phyloP scores from a whole-genome alignment of 345 rosid genomes.

The Firmiana major region DNA sequence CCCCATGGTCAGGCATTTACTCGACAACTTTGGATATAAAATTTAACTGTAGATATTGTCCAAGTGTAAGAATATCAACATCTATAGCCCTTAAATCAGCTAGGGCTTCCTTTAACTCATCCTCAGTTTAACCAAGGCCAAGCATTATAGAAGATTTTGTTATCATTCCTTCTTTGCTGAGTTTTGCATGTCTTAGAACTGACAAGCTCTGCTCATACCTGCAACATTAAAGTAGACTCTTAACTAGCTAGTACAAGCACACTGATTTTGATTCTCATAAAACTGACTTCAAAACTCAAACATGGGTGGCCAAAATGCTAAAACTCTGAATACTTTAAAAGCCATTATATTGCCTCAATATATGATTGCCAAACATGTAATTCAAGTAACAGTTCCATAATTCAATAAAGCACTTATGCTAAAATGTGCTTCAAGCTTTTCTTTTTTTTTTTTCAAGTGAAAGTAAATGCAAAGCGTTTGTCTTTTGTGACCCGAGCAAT shows the following conservation, averaged over 20 bases:
- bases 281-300: background rate
- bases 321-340: background rate
- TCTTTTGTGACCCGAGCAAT: background rate
- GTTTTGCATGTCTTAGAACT: slow-evolving; percentile 82
- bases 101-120: slow-evolving; percentile 79
- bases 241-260: slow-evolving; percentile 3
- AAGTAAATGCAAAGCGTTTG: background rate
- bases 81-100: slow-evolving; percentile 85
- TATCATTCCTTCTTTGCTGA: slow-evolving; percentile 74
- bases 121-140: slow-evolving; percentile 95
- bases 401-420: background rate
- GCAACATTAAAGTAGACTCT: slow-evolving; percentile 24
- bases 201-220: slow-evolving; percentile 95
- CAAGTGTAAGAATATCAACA: slow-evolving; percentile 91
- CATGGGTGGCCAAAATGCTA: background rate
- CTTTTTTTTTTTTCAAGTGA: no score
- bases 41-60: slow-evolving; percentile 92
- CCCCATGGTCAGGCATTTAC: background rate
- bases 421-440: background rate
- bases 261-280: background rate
- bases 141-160: slow-evolving; percentile 98
- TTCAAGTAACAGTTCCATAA: background rate
- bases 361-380: background rate
- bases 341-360: background rate
- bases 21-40: background rate